Evolutionary conservation across 306 rosid genomes (phyloP).

Genomic region (Dicorynia guianensis): DNA sequence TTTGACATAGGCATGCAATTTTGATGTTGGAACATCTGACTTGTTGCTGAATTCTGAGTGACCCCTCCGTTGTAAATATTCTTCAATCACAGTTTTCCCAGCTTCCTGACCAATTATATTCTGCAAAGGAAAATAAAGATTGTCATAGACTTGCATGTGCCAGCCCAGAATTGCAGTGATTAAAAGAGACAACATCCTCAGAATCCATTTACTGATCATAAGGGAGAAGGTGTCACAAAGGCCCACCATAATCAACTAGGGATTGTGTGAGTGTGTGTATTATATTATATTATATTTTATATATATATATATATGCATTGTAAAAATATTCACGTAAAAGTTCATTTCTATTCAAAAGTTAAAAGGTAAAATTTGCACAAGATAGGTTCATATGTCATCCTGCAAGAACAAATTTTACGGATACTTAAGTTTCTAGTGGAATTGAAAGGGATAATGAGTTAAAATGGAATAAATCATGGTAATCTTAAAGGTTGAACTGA

Average conservation of each 20-base stretch:
- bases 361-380: neutral
- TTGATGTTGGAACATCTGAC: conserved; percentile 54
- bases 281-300: no score
- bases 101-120: conserved; percentile 86
- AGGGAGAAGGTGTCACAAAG: conserved; percentile 20
- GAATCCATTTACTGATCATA: conserved; percentile 7
- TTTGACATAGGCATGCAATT: conserved; percentile 84
- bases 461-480: neutral
- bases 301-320: no score
- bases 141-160: conserved; percentile 27
- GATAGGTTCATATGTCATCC: neutral
- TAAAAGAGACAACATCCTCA: neutral
- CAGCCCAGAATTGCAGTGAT: neutral
- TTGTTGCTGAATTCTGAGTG: conserved; percentile 50
- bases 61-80: conserved; percentile 74
- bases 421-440: neutral
- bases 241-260: conserved; percentile 14
- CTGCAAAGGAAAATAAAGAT: conserved; percentile 52
- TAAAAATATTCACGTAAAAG: no score
- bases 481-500: no score
- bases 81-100: conserved; percentile 82
- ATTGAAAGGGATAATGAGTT: neutral
- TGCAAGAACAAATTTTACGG: neutral
- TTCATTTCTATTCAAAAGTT: neutral
- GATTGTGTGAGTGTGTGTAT: neutral